Conservation (phyloP, 345 rosid species). For the Hirschfeldia incana region DNA sequence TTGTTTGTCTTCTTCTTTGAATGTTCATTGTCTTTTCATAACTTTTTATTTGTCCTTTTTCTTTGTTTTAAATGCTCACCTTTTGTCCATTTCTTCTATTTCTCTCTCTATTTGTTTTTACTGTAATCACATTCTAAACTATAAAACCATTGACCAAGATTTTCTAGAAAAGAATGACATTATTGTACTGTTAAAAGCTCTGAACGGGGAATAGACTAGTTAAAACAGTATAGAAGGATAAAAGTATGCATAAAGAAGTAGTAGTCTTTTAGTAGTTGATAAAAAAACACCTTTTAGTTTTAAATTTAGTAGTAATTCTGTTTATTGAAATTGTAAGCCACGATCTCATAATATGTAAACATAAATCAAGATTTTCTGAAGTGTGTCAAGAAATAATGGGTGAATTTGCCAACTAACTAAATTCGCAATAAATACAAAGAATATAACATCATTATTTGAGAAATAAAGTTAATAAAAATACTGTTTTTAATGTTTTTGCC, state of each 20-base stretch:
- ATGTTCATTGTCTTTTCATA: constrained; percentile 34
- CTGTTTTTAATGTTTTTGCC: too few species aligned
- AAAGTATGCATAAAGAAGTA: not conserved
- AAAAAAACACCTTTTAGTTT: not conserved
- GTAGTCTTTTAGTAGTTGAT: not conserved
- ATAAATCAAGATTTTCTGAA: too few species aligned
- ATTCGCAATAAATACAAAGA: too few species aligned
- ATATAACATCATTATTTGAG: too few species aligned
- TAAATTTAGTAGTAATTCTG: too few species aligned
- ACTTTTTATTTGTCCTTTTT: constrained; percentile 34
- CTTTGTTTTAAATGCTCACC: constrained; percentile 22
- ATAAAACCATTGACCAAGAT: constrained; percentile 39
- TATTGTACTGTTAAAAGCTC: constrained; percentile 7
- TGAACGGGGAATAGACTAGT: not conserved
- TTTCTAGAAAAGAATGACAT: constrained; percentile 11
- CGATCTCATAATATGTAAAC: too few species aligned
- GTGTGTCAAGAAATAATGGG: too few species aligned
- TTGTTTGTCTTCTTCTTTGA: constrained; percentile 33
- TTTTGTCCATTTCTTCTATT: constrained; percentile 29
- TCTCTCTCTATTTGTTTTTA: constrained; percentile 36
- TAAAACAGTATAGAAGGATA: not conserved
- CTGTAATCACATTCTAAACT: not conserved
- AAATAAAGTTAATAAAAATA: too few species aligned
- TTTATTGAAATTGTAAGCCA: too few species aligned
- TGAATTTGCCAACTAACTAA: too few species aligned